A percentile compares a stretch with the other conserved stretches of the same genome.
Conservation (phyloP, 805 yeast genomes). For the baker's yeast (Saccharomyces cerevisiae) region DNA sequence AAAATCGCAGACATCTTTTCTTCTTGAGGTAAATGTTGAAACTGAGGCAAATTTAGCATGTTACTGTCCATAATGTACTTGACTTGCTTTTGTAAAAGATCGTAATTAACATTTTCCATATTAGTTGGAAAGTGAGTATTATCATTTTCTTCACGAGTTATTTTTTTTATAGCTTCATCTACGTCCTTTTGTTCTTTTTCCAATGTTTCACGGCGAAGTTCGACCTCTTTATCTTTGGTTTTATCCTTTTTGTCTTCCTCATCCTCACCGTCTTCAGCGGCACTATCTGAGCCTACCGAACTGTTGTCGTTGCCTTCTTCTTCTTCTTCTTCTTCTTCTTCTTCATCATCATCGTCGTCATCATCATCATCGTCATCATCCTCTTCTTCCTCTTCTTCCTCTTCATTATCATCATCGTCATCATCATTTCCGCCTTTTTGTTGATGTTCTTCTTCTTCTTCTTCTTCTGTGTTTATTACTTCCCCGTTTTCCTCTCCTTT, state of each 20-base stretch:
- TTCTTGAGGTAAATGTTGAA: constrained; percentile 35
- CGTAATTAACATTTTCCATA: constrained; percentile 17
- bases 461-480: constrained; percentile 1
- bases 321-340: constrained; percentile 11
- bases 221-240: background rate
- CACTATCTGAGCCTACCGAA: constrained; percentile 30
- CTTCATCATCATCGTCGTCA: constrained; percentile 6
- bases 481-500: constrained; percentile 7
- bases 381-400: constrained; percentile 2
- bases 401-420: constrained; percentile 7
- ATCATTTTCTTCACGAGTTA: background rate
- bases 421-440: background rate
- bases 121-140: background rate
- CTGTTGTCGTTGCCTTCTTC: constrained; percentile 13
- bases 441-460: background rate
- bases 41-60: constrained; percentile 18
- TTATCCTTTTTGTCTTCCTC: constrained; percentile 3
- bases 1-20: constrained; percentile 26
- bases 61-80: constrained; percentile 24
- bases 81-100: constrained; percentile 26
- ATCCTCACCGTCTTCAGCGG: constrained; percentile 13
- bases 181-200: background rate
- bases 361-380: constrained; percentile 12
- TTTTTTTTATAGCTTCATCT: background rate
- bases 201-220: background rate